phyloP scores from a whole-genome alignment of 371 early-diverging fungal species.

The Mortierella sp. region DNA sequence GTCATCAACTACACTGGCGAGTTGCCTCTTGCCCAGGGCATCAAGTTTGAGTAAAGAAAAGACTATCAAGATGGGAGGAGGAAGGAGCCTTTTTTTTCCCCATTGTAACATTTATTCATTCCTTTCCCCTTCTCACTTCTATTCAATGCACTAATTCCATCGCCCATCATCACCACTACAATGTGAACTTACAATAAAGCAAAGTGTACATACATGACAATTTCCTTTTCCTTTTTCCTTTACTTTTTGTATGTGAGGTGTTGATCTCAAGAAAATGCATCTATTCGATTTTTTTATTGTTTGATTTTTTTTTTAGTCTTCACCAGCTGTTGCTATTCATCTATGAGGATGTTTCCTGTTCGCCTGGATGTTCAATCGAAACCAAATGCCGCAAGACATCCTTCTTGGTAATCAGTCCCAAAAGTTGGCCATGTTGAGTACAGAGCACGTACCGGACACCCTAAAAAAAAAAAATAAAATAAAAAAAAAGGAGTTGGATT shows the following conservation, averaged over 20 bases:
- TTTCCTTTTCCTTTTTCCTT: background rate
- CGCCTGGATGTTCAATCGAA: constrained; percentile 52
- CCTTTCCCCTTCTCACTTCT: too few species aligned
- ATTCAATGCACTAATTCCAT: too few species aligned
- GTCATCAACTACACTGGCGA: constrained; percentile 87
- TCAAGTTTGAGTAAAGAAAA: constrained; percentile 88
- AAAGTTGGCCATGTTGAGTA: constrained; percentile 62
- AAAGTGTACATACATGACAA: background rate
- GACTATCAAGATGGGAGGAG: background rate
- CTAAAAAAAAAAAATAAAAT: constrained; percentile 24
- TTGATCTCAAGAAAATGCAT: background rate
- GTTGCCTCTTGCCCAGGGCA: constrained; percentile 97
- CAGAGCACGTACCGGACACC: constrained; percentile 72
- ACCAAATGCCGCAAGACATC: constrained; percentile 69
- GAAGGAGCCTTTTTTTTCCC: background rate
- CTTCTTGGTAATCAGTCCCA: constrained; percentile 77
- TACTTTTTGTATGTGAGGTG: constrained; percentile 3
- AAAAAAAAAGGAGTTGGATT: background rate
- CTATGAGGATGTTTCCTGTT: constrained; percentile 31
- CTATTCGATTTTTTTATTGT: constrained; percentile 1
- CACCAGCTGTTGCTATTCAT: too few species aligned
- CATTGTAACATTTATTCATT: background rate
- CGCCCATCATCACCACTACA: background rate
- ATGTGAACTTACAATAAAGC: background rate
- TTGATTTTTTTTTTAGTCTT: too few species aligned